A percentile compares a stretch with the other conserved stretches of the same genome.
Evolutionary conservation across 805 yeast species (phyloP).

Genomic region (Candida chilensis): DNA sequence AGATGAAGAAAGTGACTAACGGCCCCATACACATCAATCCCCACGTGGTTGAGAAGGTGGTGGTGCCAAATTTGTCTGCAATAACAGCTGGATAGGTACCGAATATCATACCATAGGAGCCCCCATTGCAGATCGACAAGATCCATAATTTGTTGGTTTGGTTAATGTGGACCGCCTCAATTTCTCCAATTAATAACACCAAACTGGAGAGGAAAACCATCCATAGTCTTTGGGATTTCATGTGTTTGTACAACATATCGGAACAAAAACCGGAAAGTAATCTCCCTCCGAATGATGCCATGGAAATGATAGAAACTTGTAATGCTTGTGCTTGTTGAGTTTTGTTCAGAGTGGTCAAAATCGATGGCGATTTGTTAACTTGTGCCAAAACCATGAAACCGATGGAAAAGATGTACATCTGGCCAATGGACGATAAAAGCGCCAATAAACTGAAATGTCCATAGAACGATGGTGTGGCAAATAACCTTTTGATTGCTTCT

Average conservation of each 20-base stretch:
- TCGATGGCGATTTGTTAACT: slow-evolving; percentile 1
- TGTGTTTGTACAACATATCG: slow-evolving; percentile 44
- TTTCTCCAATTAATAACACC: slow-evolving; percentile 23
- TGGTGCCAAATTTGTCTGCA: slow-evolving; percentile 65
- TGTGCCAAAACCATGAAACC: slow-evolving; percentile 59
- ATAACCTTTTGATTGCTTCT: slow-evolving; percentile 2
- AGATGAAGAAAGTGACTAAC: slow-evolving; percentile 37
- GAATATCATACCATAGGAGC: slow-evolving; percentile 60
- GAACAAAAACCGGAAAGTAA: slow-evolving; percentile 56
- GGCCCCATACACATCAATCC: slow-evolving; percentile 71
- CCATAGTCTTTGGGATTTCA: slow-evolving; percentile 57
- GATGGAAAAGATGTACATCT: slow-evolving; percentile 62
- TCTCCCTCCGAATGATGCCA: slow-evolving; percentile 60
- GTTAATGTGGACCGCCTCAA: slow-evolving; percentile 19
- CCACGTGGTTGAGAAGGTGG: slow-evolving; percentile 67
- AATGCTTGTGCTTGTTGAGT: slow-evolving; percentile 51
- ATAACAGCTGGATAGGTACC: slow-evolving; percentile 71
- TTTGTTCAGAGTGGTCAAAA: slow-evolving; percentile 8
- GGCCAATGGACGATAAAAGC: slow-evolving; percentile 54
- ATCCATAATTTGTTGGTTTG: slow-evolving; percentile 26
- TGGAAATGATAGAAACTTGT: slow-evolving; percentile 60
- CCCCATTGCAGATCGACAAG: slow-evolving; percentile 50
- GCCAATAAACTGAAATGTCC: slow-evolving; percentile 49
- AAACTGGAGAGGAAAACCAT: slow-evolving; percentile 37
- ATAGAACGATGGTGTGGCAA: slow-evolving; percentile 22